phyloP scores from a whole-genome alignment of 345 rosid species.

The Boechera retrofracta region DNA sequence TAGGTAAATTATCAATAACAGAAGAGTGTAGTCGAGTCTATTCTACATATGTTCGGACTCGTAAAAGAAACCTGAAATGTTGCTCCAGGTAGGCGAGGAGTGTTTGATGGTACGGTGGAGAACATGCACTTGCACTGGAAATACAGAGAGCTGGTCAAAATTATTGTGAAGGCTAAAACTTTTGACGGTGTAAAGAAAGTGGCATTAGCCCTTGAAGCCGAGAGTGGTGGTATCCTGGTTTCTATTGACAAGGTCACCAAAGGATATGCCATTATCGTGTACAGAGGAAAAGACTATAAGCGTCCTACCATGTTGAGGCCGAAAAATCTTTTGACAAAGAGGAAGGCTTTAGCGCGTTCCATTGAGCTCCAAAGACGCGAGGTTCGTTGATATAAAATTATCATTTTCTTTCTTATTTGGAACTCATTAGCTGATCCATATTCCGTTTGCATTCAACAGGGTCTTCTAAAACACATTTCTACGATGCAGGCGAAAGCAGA shows the following conservation, averaged over 20 bases:
- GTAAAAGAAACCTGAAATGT: slow-evolving; percentile 23
- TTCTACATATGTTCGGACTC: slow-evolving; percentile 12
- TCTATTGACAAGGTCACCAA: slow-evolving; percentile 89
- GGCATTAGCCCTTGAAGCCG: slow-evolving; percentile 94
- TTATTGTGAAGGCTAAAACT: slow-evolving; percentile 69
- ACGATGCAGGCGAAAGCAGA: slow-evolving; percentile 61
- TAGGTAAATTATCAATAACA: slow-evolving; percentile 56
- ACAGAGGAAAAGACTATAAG: slow-evolving; percentile 79
- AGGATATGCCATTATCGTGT: slow-evolving; percentile 86
- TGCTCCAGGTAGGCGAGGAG: slow-evolving; percentile 87
- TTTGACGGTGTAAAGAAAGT: slow-evolving; percentile 84
- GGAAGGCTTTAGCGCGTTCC: slow-evolving; percentile 97
- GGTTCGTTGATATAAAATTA: slow-evolving; percentile 45
- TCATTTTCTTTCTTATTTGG: slow-evolving; percentile 15
- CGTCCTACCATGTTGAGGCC: slow-evolving; percentile 89
- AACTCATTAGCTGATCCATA: slow-evolving; percentile 29
- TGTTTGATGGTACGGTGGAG: slow-evolving; percentile 95
- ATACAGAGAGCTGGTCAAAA: slow-evolving; percentile 84
- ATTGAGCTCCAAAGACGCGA: slow-evolving; percentile 92
- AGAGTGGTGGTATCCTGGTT: slow-evolving; percentile 89
- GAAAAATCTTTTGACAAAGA: slow-evolving; percentile 85
- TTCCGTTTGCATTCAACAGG: slow-evolving; percentile 63
- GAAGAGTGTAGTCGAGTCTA: not conserved
- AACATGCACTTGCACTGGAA: slow-evolving; percentile 99
- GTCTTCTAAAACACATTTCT: slow-evolving; percentile 67